These are phyloP conservation scores for Aureobasidium sp. DNA, from an alignment of 2,329 filamentous ascomycete species.

Conservation along the genomic window DNA sequence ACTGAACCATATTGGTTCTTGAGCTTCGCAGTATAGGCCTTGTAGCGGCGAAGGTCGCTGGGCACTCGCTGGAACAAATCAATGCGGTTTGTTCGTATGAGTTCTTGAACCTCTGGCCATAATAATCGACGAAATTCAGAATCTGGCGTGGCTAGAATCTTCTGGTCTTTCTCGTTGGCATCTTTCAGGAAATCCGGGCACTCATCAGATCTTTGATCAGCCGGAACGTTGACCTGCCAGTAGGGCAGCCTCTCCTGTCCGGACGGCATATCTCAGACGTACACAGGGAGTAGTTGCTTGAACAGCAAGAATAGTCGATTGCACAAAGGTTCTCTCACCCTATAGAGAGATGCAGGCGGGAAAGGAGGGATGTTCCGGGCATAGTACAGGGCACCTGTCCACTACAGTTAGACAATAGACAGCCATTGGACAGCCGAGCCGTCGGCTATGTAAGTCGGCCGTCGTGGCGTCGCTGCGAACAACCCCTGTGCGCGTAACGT, in stretches of 20 bases:
- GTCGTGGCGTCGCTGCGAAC: not conserved
- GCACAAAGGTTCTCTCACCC: not conserved
- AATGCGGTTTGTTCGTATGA: constrained; percentile 59
- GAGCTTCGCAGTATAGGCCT: constrained; percentile 57
- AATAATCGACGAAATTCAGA: constrained; percentile 50
- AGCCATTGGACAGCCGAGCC: constrained; percentile 1
- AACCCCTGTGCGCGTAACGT: not conserved
- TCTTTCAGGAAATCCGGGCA: constrained; percentile 65
- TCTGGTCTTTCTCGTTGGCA: constrained; percentile 57
- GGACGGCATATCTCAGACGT: not conserved
- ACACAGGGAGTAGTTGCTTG: not conserved
- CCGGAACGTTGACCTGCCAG: constrained; percentile 76
- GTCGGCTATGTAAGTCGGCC: constrained; percentile 7
- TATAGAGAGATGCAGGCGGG: not conserved
- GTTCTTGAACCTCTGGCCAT: constrained; percentile 61
- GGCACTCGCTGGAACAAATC: constrained; percentile 70
- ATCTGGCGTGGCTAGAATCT: constrained; percentile 64
- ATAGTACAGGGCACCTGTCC: not conserved
- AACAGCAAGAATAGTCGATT: not conserved
- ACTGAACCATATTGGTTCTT: constrained; percentile 64
- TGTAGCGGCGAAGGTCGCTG: constrained; percentile 68
- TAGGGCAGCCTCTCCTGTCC: constrained; percentile 43
- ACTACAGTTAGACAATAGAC: not conserved
- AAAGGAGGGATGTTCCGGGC: not conserved
- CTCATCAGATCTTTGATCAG: constrained; percentile 48